Base-by-base conservation (phyloP, 2,329 filamentous ascomycete genomes). In the Didymella arachidicola region DNA sequence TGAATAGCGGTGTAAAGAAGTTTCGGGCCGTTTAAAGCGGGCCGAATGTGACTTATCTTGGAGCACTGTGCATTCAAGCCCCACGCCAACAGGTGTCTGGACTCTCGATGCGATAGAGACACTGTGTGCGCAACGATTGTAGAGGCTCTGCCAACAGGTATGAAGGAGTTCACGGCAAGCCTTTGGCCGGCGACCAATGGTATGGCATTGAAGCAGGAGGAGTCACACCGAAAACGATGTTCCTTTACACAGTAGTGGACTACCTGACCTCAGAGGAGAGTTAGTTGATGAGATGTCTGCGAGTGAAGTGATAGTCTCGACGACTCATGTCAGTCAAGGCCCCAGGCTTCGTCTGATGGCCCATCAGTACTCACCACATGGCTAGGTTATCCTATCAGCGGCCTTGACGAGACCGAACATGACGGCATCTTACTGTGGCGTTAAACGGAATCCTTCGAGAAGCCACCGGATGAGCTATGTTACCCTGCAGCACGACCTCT, bases 11-110 rank as follows among this genome's bases (percentile, higher is more conserved):
- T 54, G 50, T 59, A 29, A 22, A 26, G 4, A 22, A 26, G 4
- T 30, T 54, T 59, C 56, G 56, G 56, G 39, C 56, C 56, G 44
- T 54, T 18, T 59, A 51, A 50, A 59, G 56, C 56, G 56, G 56
- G 50, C 56, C 56, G 50, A 59, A 22, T 59, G 26, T 46, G 45
- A 50, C 45, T 46, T 45, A 36, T 50, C 39, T 41, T 34, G 22
- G 50, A 41, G 45, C 45, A 41, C 34, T 53, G 27, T 47, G 36
- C 47, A 7, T 36, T 29, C 41, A 42, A 29, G 22, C 18, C 25
- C 34, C 42, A 32, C 30, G 39, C 36, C 39, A 45, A 18, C 39
- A 50, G 27, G 30, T 2, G 22, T 22, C 22, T 22, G 2, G 22
- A 22, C 22, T 34, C n/a, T n/a, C 29, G 38, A 44, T 39, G 26